phyloP scores from a whole-genome alignment of 306 rosid genomes.

The Urtica urens region DNA sequence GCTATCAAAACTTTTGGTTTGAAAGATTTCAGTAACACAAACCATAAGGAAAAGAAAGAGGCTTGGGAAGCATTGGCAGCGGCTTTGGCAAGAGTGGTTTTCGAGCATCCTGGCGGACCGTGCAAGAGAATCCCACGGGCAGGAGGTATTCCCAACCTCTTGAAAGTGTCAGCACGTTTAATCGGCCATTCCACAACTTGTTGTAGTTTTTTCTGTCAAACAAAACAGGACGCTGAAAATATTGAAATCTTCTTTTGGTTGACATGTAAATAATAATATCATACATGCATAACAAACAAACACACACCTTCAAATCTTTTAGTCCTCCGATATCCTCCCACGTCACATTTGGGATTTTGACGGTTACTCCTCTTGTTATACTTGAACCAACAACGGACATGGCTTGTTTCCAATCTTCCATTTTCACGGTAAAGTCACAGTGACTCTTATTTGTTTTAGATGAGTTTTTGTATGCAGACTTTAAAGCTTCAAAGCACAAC shows the following conservation, averaged over 20 bases:
- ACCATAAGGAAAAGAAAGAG: slow-evolving; percentile 91
- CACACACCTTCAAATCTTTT: slow-evolving; percentile 70
- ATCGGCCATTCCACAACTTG: slow-evolving; percentile 95
- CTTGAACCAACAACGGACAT: slow-evolving; percentile 63
- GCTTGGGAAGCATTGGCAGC: slow-evolving; percentile 90
- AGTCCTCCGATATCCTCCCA: slow-evolving; percentile 95
- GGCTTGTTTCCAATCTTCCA: slow-evolving; percentile 77
- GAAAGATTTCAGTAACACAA: too few species aligned
- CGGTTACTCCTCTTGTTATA: slow-evolving; percentile 81
- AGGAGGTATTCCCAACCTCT: slow-evolving; percentile 79
- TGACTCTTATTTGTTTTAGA: slow-evolving; percentile 33
- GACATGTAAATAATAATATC: too few species aligned
- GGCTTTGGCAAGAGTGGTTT: slow-evolving; percentile 95
- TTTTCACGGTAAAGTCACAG: slow-evolving; percentile 26
- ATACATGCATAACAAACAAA: too few species aligned
- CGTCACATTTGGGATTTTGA: slow-evolving; percentile 77
- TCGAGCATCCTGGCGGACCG: slow-evolving; percentile 97
- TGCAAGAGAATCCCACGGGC: slow-evolving; percentile 84
- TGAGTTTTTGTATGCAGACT: slow-evolving; percentile 41
- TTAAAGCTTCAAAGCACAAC: slow-evolving; percentile 62
- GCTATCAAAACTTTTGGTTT: too few species aligned
- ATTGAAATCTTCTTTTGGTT: too few species aligned
- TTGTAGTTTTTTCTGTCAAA: slow-evolving; percentile 65
- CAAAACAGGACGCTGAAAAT: slow-evolving; percentile 11
- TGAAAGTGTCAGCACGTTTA: slow-evolving; percentile 50